Percentiles rank a stretch among this genome's conserved stretches.
These are phyloP conservation scores for Fraxinus platypoda DNA, from an alignment of 305 asterid genomes.

Conservation along the genomic window DNA sequence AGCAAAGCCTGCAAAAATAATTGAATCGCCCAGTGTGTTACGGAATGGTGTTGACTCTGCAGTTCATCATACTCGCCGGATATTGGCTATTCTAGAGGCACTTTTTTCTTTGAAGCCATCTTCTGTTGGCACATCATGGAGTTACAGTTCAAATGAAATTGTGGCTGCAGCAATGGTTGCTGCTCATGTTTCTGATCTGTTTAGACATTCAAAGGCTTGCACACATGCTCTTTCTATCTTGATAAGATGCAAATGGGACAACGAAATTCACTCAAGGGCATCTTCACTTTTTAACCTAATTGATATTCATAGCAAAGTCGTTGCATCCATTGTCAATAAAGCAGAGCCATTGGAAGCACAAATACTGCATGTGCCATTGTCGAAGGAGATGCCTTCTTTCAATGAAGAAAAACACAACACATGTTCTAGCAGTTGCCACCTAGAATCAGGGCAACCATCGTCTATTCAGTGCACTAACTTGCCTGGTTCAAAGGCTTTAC, in stretches of 20 bases:
- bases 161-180: slow-evolving; percentile 99
- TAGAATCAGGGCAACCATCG: slow-evolving; percentile 54
- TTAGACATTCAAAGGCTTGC: slow-evolving; percentile 90
- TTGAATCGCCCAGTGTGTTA: slow-evolving; percentile 50
- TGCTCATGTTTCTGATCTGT: slow-evolving; percentile 93
- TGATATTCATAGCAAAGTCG: slow-evolving; percentile 88
- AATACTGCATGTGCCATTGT: slow-evolving; percentile 55
- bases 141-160: slow-evolving; percentile 90
- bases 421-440: slow-evolving; percentile 52
- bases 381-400: slow-evolving; percentile 47
- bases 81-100: slow-evolving; percentile 86
- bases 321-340: slow-evolving; percentile 87
- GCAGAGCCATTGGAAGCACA: slow-evolving; percentile 96
- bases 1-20: slow-evolving; percentile 49
- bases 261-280: slow-evolving; percentile 78
- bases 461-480: slow-evolving; percentile 37
- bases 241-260: slow-evolving; percentile 92
- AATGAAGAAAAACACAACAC: slow-evolving; percentile 55
- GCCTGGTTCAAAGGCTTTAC: slow-evolving; percentile 41
- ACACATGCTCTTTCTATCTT: slow-evolving; percentile 81
- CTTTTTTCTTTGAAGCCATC: slow-evolving; percentile 95
- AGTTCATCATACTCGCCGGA: slow-evolving; percentile 77
- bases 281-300: slow-evolving; percentile 90
- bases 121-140: slow-evolving; percentile 85
- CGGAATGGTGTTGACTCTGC: slow-evolving; percentile 75